These are phyloP conservation scores for Cokeromyces recurvatus DNA, from an alignment of 371 early-diverging fungal species.

Conservation along the genomic window DNA sequence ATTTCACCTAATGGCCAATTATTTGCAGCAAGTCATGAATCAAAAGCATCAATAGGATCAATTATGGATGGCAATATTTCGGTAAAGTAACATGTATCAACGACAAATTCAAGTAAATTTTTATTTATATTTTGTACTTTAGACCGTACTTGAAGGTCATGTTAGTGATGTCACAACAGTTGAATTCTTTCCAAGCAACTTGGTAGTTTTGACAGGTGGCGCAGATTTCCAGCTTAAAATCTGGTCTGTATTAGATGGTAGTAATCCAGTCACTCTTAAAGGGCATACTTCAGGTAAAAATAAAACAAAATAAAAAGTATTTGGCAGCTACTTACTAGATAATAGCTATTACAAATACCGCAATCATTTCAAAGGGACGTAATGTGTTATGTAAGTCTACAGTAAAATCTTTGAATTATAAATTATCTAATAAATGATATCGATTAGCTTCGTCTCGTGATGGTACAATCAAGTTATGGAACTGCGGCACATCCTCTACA, in stretches of 20 bases:
- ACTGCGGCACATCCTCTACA: constrained; percentile 42
- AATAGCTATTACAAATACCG: constrained; percentile 52
- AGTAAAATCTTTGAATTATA: neutral
- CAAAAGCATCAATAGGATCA: constrained; percentile 35
- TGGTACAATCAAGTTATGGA: constrained; percentile 54
- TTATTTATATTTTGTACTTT: no score
- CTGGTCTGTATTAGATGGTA: constrained; percentile 73
- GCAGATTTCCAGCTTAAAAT: constrained; percentile 66
- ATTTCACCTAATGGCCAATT: constrained; percentile 52
- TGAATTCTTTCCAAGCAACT: constrained; percentile 74
- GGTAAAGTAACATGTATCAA: no score
- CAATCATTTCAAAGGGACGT: constrained; percentile 50
- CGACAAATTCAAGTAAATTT: constrained; percentile 32
- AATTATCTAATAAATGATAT: neutral
- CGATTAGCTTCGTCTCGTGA: constrained; percentile 51
- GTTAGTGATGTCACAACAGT: constrained; percentile 61
- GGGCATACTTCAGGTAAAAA: constrained; percentile 60
- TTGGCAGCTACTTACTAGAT: neutral
- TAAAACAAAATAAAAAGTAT: no score
- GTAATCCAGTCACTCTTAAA: constrained; percentile 67
- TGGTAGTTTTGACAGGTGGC: constrained; percentile 64
- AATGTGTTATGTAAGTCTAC: constrained; percentile 51
- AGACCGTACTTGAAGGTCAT: no score
- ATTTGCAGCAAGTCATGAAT: constrained; percentile 44
- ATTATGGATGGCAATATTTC: no score